Conservation (phyloP, 2,329 filamentous ascomycete species). For the Mollisiaceae sp. region DNA sequence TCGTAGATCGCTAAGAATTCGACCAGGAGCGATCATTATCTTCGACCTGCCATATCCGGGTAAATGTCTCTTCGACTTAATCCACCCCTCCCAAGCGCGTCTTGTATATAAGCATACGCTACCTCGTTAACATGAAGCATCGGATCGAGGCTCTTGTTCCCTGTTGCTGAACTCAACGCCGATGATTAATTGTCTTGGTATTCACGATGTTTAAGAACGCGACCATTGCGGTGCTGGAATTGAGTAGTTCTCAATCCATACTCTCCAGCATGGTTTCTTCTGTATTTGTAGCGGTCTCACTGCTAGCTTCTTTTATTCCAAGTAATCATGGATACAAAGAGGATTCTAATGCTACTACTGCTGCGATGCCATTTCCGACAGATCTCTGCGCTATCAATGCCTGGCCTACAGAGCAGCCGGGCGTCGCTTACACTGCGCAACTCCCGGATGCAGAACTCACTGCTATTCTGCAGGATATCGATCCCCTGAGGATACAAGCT, state of each 20-base stretch:
- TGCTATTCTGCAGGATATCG: conserved; percentile 26
- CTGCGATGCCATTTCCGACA: conserved; percentile 18
- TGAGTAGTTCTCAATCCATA: conserved; percentile 2
- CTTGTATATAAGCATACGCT: background rate
- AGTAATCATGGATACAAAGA: background rate
- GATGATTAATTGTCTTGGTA: background rate
- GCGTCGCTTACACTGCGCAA: conserved; percentile 28
- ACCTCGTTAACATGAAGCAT: conserved; percentile 9
- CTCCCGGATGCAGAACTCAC: conserved; percentile 29
- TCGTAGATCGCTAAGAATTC: too few species aligned
- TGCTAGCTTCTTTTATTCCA: conserved; percentile 2
- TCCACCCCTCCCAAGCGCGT: conserved; percentile 12
- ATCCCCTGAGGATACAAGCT: conserved; percentile 51
- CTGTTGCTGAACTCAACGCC: conserved; percentile 16
- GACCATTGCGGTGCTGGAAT: background rate
- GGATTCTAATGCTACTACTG: background rate
- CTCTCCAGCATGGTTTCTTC: conserved; percentile 11
- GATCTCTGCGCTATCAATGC: conserved; percentile 21
- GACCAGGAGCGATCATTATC: conserved; percentile 1
- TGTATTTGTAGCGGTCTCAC: background rate
- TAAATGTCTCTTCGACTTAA: conserved; percentile 17
- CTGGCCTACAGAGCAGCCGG: conserved; percentile 24
- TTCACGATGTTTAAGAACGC: background rate
- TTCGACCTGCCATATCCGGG: conserved; percentile 21
- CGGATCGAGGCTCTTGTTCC: background rate